Percentiles rank a stretch among this genome's conserved stretches.
Conservation (phyloP, 768 basidiomycete species). For the Pleurotus giganteus region DNA sequence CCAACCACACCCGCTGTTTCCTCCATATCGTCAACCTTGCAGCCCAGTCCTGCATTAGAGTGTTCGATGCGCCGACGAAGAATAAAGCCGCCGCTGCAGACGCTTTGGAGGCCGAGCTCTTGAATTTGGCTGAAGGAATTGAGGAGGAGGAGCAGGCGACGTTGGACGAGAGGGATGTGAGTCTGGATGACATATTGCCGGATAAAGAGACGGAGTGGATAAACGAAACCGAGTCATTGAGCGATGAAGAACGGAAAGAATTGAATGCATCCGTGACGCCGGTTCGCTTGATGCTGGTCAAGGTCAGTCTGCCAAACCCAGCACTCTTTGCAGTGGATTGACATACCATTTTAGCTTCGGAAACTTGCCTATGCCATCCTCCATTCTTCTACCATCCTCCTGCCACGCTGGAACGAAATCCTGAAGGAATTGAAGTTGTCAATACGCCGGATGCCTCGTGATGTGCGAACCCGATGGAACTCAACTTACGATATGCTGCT, state of each 20-base stretch:
- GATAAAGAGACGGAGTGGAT: constrained; percentile 3
- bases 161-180: background rate
- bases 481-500: constrained; percentile 31
- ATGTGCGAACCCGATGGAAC: constrained; percentile 35
- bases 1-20: constrained; percentile 32
- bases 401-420: constrained; percentile 26
- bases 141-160: constrained; percentile 11
- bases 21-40: constrained; percentile 35
- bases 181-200: constrained; percentile 9
- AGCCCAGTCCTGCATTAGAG: constrained; percentile 26
- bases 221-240: constrained; percentile 8
- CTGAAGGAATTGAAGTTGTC: constrained; percentile 13
- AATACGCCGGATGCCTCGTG: constrained; percentile 24
- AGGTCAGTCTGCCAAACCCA: constrained; percentile 8
- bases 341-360: constrained; percentile 16
- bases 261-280: constrained; percentile 1
- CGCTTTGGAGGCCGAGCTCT: background rate
- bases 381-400: constrained; percentile 26
- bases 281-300: constrained; percentile 10
- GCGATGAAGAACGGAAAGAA: constrained; percentile 3
- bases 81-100: no score
- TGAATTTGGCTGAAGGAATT: background rate
- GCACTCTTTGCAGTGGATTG: background rate
- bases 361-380: constrained; percentile 21
- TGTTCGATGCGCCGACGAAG: constrained; percentile 29